Base-by-base conservation (phyloP, 116 monocot genomes). In the Trichopus zeylanicus region DNA sequence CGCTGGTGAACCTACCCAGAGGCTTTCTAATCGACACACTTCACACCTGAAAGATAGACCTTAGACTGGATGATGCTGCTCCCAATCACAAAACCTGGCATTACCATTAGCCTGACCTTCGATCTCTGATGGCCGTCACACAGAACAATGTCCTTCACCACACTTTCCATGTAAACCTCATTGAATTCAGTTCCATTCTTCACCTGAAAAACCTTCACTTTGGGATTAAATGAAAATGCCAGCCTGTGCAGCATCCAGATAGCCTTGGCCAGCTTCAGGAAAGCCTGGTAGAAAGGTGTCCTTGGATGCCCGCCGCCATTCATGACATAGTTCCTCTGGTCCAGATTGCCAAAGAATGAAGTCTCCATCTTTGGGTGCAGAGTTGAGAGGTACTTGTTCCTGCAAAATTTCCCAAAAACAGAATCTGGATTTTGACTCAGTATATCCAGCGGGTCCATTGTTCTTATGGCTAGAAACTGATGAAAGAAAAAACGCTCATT, bases 251-350 rank as follows among this genome's bases (percentile, higher is more conserved):
- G 46, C 38, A 91, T 48, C 98, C 98, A 98, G 22, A 98, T 75
- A 2, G 82, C 76, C 60, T 98, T 98, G 0, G 91, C 91, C 66
- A 98, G 30, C 48, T 88, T 91, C n/a, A 98, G 70, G 71, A 98
- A 98, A 26, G 91, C 82, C 61, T 87, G 88, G 56, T 98, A 98
- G 73, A 98, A 91, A 9, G 91, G 88, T 12, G 98, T 98, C 62
- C 98, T 71, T 2, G 98, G 98, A 73, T 98, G 98, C 25, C 98
- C 91, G n/a, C 91, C n/a, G n/a, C n/a, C 98, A 12, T 64, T 65
- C 77, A 72, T 52, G 7, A 98, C 73, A 70, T 80, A 80, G 48
- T 82, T 78, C 57, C 87, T 87, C 63, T 98, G 98, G 74, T 98
- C 91, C 56, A 82, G 57, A 67, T 88, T 91, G 13, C 98, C 98